Percentiles rank a stretch among this genome's conserved stretches.
These are phyloP conservation scores for Mycogone perniciosa DNA, from an alignment of 2,329 filamentous ascomycete genomes.

Conservation along the genomic window DNA sequence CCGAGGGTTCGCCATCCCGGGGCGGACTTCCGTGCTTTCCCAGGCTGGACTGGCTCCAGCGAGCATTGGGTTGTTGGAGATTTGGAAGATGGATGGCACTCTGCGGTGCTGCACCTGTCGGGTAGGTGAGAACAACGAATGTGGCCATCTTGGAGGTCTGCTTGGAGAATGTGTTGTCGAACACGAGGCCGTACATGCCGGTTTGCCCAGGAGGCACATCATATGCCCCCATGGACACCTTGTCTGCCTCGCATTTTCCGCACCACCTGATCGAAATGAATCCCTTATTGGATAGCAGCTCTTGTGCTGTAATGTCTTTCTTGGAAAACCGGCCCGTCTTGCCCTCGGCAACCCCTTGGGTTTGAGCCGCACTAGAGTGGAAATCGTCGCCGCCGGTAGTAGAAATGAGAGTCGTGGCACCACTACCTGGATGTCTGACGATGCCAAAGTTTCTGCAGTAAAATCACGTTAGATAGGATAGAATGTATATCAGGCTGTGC, in stretches of 20 bases:
- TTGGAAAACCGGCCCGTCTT: conserved; percentile 45
- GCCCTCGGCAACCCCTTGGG: conserved; percentile 36
- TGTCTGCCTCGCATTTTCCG: conserved; percentile 94
- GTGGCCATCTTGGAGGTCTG: conserved; percentile 90
- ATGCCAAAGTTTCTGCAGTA: conserved; percentile 77
- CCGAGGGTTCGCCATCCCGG: conserved; percentile 39
- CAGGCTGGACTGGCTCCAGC: conserved; percentile 45
- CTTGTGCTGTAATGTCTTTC: conserved; percentile 56
- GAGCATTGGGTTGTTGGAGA: conserved; percentile 36
- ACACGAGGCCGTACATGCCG: conserved; percentile 93
- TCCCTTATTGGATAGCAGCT: conserved; percentile 59
- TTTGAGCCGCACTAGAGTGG: conserved; percentile 42
- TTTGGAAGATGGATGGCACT: conserved; percentile 64
- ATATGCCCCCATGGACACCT: conserved; percentile 84
- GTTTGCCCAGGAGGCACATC: conserved; percentile 68
- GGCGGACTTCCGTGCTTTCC: conserved; percentile 42
- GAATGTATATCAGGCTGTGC: background rate
- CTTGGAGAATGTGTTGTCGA: conserved; percentile 99
- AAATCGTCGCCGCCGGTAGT: conserved; percentile 39
- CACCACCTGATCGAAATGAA: conserved; percentile 73
- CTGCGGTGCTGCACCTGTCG: conserved; percentile 72
- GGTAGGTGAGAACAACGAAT: conserved; percentile 90
- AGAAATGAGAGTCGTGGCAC: conserved; percentile 42
- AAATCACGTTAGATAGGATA: background rate
- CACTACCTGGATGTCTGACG: conserved; percentile 87